Evolutionary conservation across 2,329 filamentous ascomycete genomes (phyloP).

Genomic region (Coleophoma crateriformis): DNA sequence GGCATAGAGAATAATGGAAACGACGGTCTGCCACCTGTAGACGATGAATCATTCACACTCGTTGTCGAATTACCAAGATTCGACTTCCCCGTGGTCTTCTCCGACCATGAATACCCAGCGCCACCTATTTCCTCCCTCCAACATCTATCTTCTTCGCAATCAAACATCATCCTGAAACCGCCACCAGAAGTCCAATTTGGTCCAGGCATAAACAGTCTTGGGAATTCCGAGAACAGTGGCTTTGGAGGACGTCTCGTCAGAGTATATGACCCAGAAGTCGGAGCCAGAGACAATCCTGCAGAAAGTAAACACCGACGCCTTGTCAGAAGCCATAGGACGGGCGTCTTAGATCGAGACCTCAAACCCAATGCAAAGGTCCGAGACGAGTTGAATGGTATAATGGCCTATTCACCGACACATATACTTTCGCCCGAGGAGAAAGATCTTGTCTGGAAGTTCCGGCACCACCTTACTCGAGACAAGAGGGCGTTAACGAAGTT

Average conservation of each 20-base stretch:
- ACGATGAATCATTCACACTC: conserved; percentile 67
- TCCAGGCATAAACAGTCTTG: conserved; percentile 74
- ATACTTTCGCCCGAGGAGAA: conserved; percentile 85
- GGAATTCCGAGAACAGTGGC: conserved; percentile 39
- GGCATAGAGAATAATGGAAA: conserved; percentile 33
- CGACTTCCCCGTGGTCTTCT: conserved; percentile 92
- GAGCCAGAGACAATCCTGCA: conserved; percentile 83
- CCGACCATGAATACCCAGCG: conserved; percentile 85
- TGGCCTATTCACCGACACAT: conserved; percentile 90
- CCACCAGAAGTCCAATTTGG: conserved; percentile 86
- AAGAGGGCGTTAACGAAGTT: conserved; percentile 94
- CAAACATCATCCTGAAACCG: conserved; percentile 68
- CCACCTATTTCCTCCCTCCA: conserved; percentile 75
- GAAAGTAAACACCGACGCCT: conserved; percentile 92
- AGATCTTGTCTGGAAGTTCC: conserved; percentile 95
- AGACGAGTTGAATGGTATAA: conserved; percentile 86
- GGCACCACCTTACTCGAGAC: conserved; percentile 88
- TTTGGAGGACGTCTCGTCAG: conserved; percentile 62
- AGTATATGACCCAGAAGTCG: conserved; percentile 91
- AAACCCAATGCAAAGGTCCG: conserved; percentile 95
- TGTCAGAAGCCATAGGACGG: conserved; percentile 83
- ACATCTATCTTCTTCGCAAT: conserved; percentile 55
- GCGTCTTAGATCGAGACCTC: conserved; percentile 89
- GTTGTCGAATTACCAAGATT: conserved; percentile 91
- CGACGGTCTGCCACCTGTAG: conserved; percentile 22